Conservation (phyloP, 202 grass and related monocot species). For the Elaeis oleifera region DNA sequence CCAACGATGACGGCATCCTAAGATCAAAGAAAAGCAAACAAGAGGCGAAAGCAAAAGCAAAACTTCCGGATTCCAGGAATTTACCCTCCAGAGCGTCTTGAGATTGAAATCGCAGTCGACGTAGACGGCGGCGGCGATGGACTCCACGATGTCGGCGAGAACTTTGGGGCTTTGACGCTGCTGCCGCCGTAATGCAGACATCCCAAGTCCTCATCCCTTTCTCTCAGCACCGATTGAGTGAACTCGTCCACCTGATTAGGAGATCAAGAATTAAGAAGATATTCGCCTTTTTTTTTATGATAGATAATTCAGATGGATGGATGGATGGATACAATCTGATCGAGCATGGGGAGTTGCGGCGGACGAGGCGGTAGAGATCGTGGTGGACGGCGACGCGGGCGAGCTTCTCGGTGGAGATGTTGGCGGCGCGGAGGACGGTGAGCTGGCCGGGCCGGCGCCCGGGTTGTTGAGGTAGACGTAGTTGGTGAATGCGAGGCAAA, state of each 20-base stretch:
- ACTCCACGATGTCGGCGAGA: slow-evolving; percentile 70
- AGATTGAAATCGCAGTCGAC: slow-evolving; percentile 77
- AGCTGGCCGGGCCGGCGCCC: slow-evolving; percentile 39
- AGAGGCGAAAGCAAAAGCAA: neutral
- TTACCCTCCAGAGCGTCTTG: slow-evolving; percentile 65
- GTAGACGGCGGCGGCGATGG: slow-evolving; percentile 63
- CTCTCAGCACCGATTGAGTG: slow-evolving; percentile 40
- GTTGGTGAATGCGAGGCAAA: slow-evolving; percentile 51
- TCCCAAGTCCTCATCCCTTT: slow-evolving; percentile 28
- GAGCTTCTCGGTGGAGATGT: slow-evolving; percentile 79
- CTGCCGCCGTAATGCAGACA: slow-evolving; percentile 40
- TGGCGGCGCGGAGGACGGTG: slow-evolving; percentile 53
- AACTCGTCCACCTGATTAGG: slow-evolving; percentile 53
- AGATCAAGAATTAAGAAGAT: neutral
- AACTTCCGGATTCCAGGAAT: too few species aligned
- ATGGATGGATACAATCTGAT: slow-evolving; percentile 31
- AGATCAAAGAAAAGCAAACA: neutral
- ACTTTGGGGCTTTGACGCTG: slow-evolving; percentile 59
- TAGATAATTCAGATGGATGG: too few species aligned
- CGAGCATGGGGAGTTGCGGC: slow-evolving; percentile 50
- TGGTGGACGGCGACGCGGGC: slow-evolving; percentile 61
- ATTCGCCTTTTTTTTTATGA: neutral
- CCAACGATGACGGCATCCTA: neutral
- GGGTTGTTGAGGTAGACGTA: slow-evolving; percentile 52
- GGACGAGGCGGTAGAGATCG: slow-evolving; percentile 49